Evolutionary conservation across 192 early-diverging fungal genomes (phyloP).

Genomic region (Coemansia sp.): DNA sequence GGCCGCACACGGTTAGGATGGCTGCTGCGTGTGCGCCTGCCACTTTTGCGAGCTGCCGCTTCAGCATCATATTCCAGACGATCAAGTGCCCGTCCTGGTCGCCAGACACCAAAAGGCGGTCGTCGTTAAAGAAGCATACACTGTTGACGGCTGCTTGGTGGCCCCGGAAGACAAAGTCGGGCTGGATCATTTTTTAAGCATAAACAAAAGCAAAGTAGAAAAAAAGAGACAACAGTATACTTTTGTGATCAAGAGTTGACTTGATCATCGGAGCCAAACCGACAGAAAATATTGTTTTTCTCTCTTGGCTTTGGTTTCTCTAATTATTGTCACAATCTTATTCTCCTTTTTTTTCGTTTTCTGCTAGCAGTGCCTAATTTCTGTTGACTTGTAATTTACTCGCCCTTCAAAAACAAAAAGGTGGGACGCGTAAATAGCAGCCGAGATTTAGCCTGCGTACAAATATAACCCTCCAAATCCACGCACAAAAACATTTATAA

Average conservation of each 20-base stretch:
- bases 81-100: conserved; percentile 47
- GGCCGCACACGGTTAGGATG: conserved; percentile 23
- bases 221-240: neutral
- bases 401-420: neutral
- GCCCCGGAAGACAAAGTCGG: conserved; percentile 49
- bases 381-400: neutral
- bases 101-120: conserved; percentile 38
- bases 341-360: conserved; percentile 1
- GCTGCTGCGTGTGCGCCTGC: conserved; percentile 26
- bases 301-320: neutral
- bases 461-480: neutral
- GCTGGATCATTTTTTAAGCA: conserved; percentile 25
- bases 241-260: neutral
- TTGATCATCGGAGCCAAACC: neutral
- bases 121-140: conserved; percentile 43
- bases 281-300: neutral
- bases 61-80: conserved; percentile 53
- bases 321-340: neutral
- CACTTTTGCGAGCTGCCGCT: conserved; percentile 23
- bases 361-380: conserved; percentile 7
- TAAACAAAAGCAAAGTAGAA: neutral
- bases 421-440: conserved; percentile 2
- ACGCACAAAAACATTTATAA: conserved; percentile 8
- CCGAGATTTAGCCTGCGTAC: neutral
- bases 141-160: conserved; percentile 51